These are phyloP conservation scores for Phytophthora cajani DNA, from an alignment of 352 stramenopile genomes.

Conservation along the genomic window DNA sequence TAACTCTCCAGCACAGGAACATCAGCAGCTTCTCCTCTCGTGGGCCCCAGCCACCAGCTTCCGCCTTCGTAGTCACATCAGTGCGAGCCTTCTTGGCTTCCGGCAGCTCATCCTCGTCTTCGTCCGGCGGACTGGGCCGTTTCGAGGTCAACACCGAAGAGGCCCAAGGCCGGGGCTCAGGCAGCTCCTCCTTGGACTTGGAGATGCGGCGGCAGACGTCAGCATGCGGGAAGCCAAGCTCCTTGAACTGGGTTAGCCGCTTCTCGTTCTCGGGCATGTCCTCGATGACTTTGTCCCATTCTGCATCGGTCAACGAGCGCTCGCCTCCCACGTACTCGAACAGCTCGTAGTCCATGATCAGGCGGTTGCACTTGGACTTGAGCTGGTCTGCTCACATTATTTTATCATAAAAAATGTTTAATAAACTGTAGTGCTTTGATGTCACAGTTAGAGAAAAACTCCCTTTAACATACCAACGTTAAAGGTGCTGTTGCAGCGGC, in stretches of 20 bases:
- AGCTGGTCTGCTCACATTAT: conserved; percentile 30
- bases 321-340: conserved; percentile 31
- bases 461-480: conserved; percentile 23
- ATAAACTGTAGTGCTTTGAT: not conserved
- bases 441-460: conserved; percentile 3
- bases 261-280: conserved; percentile 27
- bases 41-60: not conserved
- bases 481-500: conserved; percentile 32
- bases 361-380: conserved; percentile 37
- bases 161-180: not conserved
- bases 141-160: not conserved
- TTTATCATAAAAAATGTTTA: not conserved
- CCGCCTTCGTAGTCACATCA: not conserved
- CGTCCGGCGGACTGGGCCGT: conserved; percentile 5
- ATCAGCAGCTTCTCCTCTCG: conserved; percentile 36
- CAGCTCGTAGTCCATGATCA: conserved; percentile 46
- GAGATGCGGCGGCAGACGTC: conserved; percentile 31
- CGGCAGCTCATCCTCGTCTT: not conserved
- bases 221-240: conserved; percentile 28
- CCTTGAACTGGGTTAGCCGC: conserved; percentile 29
- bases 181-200: conserved; percentile 15
- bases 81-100: conserved; percentile 12
- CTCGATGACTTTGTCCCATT: conserved; percentile 35
- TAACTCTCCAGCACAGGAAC: conserved; percentile 36
- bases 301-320: conserved; percentile 18